Evolutionary conservation across 2,329 filamentous ascomycete species (phyloP), one percentile per base, ranked within the genome.

Genomic region (Achaetomium macrosporum): DNA sequence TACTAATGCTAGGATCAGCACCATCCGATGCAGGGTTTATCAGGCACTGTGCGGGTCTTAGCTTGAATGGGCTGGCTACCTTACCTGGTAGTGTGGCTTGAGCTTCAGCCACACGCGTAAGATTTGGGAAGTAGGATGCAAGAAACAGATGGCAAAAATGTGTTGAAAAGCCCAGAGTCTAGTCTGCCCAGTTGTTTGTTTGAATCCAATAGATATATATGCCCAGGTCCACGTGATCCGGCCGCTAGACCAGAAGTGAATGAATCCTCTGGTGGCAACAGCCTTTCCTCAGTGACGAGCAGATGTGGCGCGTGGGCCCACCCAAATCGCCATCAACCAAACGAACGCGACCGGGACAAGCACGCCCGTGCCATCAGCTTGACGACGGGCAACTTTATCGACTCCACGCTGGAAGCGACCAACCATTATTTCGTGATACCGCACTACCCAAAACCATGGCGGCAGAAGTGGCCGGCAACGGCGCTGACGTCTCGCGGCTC

Each of bases 401-500:
- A 25, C 25, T 25, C 25, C 25, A 25, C 4, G 7, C 25, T 25
- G 25, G 25, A 25, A 25, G 25, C 7, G 25, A 7, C 25, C 25
- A 4, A 25, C 25, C 4, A 4, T 25, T 25, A 25, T 7, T 7
- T 25, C 10, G 20, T 20, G 10, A 17, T 29, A 45, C 36, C 42
- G 15, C 20, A 33, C 36, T 16, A 9, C 40, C 6, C 42, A 40
- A 39, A 49, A 20, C 42, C 47, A 64, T 63, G 63, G 65, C 67
- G 51, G 62, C 66, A 45, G 61, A 68, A 43, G 60, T 67, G 47
- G 62, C 61, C 50, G 60, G 60, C 51, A 57, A 59, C 44, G 56
- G 59, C 42, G 33, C 59, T 46, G 53, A 48, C 16, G 61, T 65
- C 43, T 53, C 61, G 60, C 58, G 58, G 33, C 65, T 76, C n/a